Evolutionary conservation across 2,329 filamentous ascomycete genomes (phyloP).

Genomic region (Capronia epimyces): DNA sequence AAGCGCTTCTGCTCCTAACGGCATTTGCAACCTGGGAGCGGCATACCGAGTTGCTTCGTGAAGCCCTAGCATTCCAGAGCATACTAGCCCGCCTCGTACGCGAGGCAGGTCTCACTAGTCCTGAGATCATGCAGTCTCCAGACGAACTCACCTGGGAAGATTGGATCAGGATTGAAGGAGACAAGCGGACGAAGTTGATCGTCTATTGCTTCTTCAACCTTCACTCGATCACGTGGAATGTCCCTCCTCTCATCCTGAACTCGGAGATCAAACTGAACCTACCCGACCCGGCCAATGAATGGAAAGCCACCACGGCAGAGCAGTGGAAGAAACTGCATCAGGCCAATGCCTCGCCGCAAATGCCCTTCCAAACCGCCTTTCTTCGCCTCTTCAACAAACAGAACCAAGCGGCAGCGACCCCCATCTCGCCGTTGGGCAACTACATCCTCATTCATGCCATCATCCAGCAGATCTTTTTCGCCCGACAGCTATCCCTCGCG

Average conservation of each 20-base stretch:
- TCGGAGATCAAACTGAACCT: slow-evolving; percentile 51
- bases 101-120: slow-evolving; percentile 45
- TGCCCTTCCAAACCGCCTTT: slow-evolving; percentile 43
- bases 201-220: slow-evolving; percentile 56
- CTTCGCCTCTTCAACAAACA: slow-evolving; percentile 41
- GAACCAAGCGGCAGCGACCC: slow-evolving; percentile 31
- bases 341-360: slow-evolving; percentile 22
- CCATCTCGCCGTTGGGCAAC: slow-evolving; percentile 49
- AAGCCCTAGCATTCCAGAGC: slow-evolving; percentile 54
- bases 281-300: slow-evolving; percentile 51
- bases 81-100: slow-evolving; percentile 52
- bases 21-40: slow-evolving; percentile 57
- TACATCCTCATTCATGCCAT: slow-evolving; percentile 52
- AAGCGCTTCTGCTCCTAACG: slow-evolving; percentile 50
- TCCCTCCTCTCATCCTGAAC: slow-evolving; percentile 54
- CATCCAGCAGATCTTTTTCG: slow-evolving; percentile 52
- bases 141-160: slow-evolving; percentile 47
- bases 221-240: slow-evolving; percentile 58
- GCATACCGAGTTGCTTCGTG: slow-evolving; percentile 52
- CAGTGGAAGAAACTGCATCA: slow-evolving; percentile 43
- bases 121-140: slow-evolving; percentile 22
- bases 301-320: slow-evolving; percentile 48
- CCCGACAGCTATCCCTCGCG: slow-evolving; percentile 45
- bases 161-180: slow-evolving; percentile 51
- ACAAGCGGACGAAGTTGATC: slow-evolving; percentile 51